These are phyloP conservation scores for Nemania sp. DNA, from an alignment of 2,329 filamentous ascomycete species.

Conservation along the genomic window DNA sequence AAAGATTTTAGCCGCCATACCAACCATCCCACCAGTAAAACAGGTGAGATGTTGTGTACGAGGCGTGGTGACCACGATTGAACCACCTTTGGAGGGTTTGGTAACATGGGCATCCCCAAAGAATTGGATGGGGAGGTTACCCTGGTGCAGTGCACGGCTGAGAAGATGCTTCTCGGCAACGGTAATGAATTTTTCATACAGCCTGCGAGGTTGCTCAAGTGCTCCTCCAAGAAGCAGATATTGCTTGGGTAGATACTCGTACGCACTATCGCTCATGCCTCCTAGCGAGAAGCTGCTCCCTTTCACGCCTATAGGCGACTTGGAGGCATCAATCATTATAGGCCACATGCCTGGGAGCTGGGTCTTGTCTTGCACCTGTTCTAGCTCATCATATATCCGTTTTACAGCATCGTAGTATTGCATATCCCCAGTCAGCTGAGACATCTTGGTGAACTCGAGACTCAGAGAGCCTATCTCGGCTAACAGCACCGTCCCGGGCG, in stretches of 20 bases:
- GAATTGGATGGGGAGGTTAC: slow-evolving; percentile 50
- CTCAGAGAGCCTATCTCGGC: slow-evolving; percentile 61
- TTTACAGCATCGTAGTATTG: slow-evolving; percentile 65
- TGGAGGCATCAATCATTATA: slow-evolving; percentile 52
- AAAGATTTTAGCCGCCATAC: slow-evolving; percentile 62
- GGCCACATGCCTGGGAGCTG: slow-evolving; percentile 67
- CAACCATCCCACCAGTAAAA: slow-evolving; percentile 69
- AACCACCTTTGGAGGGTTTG: slow-evolving; percentile 29
- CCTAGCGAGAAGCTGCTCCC: slow-evolving; percentile 60
- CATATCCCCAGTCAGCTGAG: slow-evolving; percentile 62
- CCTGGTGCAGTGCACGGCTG: slow-evolving; percentile 48
- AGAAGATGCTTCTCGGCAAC: slow-evolving; percentile 51
- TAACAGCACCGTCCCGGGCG: slow-evolving; percentile 43
- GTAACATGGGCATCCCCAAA: slow-evolving; percentile 49
- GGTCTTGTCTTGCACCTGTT: slow-evolving; percentile 56
- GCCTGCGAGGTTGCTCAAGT: slow-evolving; percentile 51
- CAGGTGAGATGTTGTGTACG: slow-evolving; percentile 61
- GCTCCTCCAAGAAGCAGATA: slow-evolving; percentile 68
- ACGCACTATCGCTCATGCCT: slow-evolving; percentile 60
- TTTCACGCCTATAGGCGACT: slow-evolving; percentile 57
- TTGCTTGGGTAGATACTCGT: slow-evolving; percentile 69
- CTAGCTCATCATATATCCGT: slow-evolving; percentile 59
- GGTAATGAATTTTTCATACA: slow-evolving; percentile 51
- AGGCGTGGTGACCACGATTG: slow-evolving; percentile 35
- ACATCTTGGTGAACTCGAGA: slow-evolving; percentile 66